Evolutionary conservation across 257 asterid species (phyloP).

Genomic region (Petunia axillaris): DNA sequence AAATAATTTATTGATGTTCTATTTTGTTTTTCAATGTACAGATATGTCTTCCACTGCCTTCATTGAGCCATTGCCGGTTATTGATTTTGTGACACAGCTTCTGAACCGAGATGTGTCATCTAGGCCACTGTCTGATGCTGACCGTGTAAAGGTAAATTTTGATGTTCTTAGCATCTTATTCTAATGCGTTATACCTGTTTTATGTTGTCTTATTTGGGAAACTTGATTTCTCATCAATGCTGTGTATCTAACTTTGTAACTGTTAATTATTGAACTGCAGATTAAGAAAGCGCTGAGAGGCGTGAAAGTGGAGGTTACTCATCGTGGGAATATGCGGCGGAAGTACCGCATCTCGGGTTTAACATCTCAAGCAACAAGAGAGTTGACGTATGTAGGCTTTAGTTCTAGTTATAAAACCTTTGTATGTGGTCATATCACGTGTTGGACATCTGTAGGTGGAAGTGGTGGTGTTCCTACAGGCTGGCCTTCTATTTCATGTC

Average conservation of each 20-base stretch:
- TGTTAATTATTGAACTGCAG: constrained; percentile 41
- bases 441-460: background rate
- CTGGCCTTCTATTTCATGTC: background rate
- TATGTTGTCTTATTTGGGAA: background rate
- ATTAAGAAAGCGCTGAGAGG: constrained; percentile 95
- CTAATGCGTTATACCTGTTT: background rate
- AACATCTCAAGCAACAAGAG: constrained; percentile 92
- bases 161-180: background rate
- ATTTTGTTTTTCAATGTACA: constrained; percentile 36
- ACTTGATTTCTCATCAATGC: background rate
- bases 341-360: constrained; percentile 89
- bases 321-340: constrained; percentile 94
- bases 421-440: background rate
- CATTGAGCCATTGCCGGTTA: constrained; percentile 92
- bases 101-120: constrained; percentile 75
- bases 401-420: constrained; percentile 10
- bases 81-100: constrained; percentile 83
- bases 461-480: background rate
- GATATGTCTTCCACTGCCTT: constrained; percentile 99
- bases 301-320: constrained; percentile 95
- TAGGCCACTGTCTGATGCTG: constrained; percentile 89
- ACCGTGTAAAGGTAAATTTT: constrained; percentile 79
- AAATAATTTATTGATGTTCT: background rate
- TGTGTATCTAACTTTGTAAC: background rate
- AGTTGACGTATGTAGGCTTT: constrained; percentile 65